A percentile compares a stretch with the other conserved stretches of the same genome.
Conservation (phyloP, 768 basidiomycete genomes). For the Dentipellis sp. region DNA sequence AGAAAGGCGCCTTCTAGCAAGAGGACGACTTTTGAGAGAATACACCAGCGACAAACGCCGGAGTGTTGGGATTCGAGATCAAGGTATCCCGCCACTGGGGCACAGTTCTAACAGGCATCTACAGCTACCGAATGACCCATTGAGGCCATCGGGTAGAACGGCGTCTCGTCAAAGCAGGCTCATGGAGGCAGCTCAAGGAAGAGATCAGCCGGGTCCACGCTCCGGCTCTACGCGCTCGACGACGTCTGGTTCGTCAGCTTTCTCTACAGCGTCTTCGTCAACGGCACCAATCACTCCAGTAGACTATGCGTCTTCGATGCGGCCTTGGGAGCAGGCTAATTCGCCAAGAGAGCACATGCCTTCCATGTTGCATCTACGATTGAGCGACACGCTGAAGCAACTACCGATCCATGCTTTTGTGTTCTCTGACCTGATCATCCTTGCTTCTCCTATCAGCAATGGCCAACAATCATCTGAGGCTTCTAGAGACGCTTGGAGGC, state of each 20-base stretch:
- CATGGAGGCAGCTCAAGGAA: constrained; percentile 3
- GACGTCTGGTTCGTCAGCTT: constrained; percentile 4
- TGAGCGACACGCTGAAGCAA: constrained; percentile 1
- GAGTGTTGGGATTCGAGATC: background rate
- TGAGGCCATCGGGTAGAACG: background rate
- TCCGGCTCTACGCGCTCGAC: constrained; percentile 12
- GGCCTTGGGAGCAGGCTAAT: constrained; percentile 5
- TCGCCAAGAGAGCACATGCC: background rate
- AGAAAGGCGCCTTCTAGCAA: constrained; percentile 66
- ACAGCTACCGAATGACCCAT: background rate
- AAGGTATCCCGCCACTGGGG: background rate
- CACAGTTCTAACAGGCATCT: background rate
- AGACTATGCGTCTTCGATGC: background rate
- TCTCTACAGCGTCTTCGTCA: constrained; percentile 7
- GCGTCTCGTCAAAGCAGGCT: constrained; percentile 10
- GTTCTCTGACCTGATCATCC: constrained; percentile 64
- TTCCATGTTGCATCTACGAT: background rate
- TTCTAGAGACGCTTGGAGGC: constrained; percentile 27
- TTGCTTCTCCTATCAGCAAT: constrained; percentile 31
- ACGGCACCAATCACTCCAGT: background rate
- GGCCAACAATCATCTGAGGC: constrained; percentile 15
- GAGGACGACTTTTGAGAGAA: constrained; percentile 48
- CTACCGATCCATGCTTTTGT: constrained; percentile 27
- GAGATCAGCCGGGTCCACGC: constrained; percentile 2
- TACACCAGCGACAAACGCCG: constrained; percentile 19